These are phyloP conservation scores for Mikania micrantha DNA, from an alignment of 129 eudicot species.

Conservation along the genomic window DNA sequence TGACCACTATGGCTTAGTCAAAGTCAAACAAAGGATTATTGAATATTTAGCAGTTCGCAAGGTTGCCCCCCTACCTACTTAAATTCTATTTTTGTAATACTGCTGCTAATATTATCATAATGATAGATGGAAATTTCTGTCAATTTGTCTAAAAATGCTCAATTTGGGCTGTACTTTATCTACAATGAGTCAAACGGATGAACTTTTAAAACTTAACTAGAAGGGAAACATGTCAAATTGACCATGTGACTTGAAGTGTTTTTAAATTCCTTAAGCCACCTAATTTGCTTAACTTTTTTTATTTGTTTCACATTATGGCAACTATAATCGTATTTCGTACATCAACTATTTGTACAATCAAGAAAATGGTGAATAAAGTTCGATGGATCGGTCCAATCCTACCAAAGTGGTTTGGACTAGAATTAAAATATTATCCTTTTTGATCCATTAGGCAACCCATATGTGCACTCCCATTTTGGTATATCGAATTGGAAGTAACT, in stretches of 20 bases:
- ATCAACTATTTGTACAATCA: not conserved
- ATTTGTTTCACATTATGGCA: not conserved
- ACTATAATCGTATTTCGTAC: not conserved
- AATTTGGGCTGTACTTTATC: not conserved
- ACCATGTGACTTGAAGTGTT: not conserved
- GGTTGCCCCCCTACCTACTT: constrained; percentile 34
- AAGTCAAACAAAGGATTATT: constrained; percentile 89
- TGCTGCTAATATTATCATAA: not conserved
- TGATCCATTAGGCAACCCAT: not conserved
- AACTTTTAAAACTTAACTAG: not conserved
- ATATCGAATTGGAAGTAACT: not conserved
- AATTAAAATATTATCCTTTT: not conserved
- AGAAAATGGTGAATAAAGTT: not conserved
- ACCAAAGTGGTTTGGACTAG: not conserved
- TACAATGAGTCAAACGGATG: not conserved
- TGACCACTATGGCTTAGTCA: constrained; percentile 84
- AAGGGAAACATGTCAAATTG: not conserved
- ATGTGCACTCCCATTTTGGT: not conserved
- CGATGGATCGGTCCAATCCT: not conserved
- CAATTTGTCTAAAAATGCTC: not conserved
- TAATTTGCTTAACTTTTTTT: not conserved
- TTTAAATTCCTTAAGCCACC: not conserved
- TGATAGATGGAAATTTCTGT: not conserved
- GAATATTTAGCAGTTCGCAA: constrained; percentile 97
- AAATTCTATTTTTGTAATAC: not conserved